These are phyloP conservation scores for Kregervanrija pseudodelftensis DNA, from an alignment of 805 yeast species.

Conservation along the genomic window DNA sequence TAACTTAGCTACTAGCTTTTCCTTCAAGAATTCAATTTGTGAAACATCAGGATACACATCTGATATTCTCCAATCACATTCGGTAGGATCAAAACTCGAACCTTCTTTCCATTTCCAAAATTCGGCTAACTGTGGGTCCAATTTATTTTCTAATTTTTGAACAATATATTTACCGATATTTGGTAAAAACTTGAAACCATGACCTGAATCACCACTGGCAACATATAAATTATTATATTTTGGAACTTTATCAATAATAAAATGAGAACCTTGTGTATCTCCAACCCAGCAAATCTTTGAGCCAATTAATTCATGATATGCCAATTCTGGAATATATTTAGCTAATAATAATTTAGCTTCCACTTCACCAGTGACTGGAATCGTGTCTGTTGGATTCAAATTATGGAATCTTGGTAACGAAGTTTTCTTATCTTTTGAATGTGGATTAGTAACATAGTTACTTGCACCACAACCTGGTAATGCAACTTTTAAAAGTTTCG, in stretches of 20 bases:
- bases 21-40: constrained; percentile 6
- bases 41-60: constrained; percentile 7
- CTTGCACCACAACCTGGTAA: constrained; percentile 28
- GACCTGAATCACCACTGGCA: constrained; percentile 41
- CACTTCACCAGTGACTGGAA: constrained; percentile 27
- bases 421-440: constrained; percentile 6
- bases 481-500: constrained; percentile 32
- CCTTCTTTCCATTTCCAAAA: constrained; percentile 27
- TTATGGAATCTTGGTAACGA: constrained; percentile 34
- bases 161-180: constrained; percentile 35
- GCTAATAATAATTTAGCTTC: constrained; percentile 28
- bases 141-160: constrained; percentile 22
- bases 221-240: constrained; percentile 23
- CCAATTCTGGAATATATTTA: constrained; percentile 34
- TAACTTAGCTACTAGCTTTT: not conserved
- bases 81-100: constrained; percentile 12
- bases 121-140: constrained; percentile 15
- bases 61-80: constrained; percentile 17
- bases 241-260: constrained; percentile 33
- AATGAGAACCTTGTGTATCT: constrained; percentile 32
- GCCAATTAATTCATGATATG: constrained; percentile 28
- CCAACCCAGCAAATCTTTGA: constrained; percentile 26
- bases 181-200: constrained; percentile 39
- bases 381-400: constrained; percentile 29
- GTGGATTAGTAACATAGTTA: constrained; percentile 11